These are phyloP conservation scores for Xylaria sp. DNA, from an alignment of 2,329 filamentous ascomycete species.

Conservation along the genomic window DNA sequence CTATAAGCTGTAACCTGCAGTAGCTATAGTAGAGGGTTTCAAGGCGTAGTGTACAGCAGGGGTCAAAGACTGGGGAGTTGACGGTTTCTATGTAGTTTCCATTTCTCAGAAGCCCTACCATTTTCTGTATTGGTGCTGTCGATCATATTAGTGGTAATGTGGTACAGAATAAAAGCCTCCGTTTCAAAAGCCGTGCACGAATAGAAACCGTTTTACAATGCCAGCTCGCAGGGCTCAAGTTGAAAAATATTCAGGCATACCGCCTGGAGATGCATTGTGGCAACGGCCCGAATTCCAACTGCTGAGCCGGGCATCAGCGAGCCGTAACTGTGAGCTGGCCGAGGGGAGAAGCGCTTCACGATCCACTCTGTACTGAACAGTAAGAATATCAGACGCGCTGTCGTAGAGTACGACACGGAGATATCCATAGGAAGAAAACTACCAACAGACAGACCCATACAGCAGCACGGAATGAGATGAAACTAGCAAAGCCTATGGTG, in stretches of 20 bases:
- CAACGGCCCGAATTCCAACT: constrained; percentile 8
- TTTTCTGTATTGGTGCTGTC: constrained; percentile 4
- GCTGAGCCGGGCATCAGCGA: background rate
- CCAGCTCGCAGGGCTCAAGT: background rate
- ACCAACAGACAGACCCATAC: constrained; percentile 13
- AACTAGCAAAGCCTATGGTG: constrained; percentile 2
- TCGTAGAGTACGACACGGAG: constrained; percentile 19
- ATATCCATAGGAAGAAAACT: constrained; percentile 22
- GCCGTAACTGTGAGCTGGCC: constrained; percentile 17
- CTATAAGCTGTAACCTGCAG: background rate
- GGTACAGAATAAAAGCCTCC: background rate
- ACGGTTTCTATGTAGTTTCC: background rate
- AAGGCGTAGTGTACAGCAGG: background rate
- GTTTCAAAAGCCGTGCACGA: background rate
- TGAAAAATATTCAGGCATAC: background rate
- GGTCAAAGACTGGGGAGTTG: too few species aligned
- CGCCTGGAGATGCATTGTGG: background rate
- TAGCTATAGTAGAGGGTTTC: too few species aligned
- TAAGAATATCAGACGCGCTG: constrained; percentile 23
- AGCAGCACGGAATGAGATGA: background rate
- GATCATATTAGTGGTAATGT: constrained; percentile 7
- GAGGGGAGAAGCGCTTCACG: constrained; percentile 12
- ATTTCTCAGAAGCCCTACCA: background rate
- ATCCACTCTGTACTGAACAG: constrained; percentile 31
- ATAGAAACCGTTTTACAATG: constrained; percentile 5